Conservation (phyloP, 164 flowering plant genomes). For the Vitis rotundifolia region DNA sequence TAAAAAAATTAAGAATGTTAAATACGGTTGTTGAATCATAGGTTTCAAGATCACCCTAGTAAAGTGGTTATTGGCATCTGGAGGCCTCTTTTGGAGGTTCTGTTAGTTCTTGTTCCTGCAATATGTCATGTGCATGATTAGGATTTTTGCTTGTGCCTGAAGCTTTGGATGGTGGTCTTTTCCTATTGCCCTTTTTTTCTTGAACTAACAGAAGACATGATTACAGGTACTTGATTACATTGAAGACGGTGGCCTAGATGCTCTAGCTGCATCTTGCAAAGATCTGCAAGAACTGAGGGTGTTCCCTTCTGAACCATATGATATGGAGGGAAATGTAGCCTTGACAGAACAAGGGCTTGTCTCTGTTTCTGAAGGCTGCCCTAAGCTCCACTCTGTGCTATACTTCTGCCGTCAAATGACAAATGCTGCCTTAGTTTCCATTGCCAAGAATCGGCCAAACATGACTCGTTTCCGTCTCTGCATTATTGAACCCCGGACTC, state of each 20-base stretch:
- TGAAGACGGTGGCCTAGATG: conserved; percentile 76
- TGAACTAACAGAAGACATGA: conserved; percentile 16
- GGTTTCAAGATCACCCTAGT: neutral
- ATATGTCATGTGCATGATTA: neutral
- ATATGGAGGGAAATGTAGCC: conserved; percentile 44
- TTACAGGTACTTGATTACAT: conserved; percentile 80
- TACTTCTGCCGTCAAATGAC: conserved; percentile 92
- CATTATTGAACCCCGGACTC: conserved; percentile 73
- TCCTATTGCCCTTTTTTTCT: neutral
- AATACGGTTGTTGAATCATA: neutral
- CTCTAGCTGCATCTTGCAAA: conserved; percentile 65
- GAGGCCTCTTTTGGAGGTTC: neutral
- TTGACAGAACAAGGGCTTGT: conserved; percentile 83
- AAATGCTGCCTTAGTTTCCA: conserved; percentile 70
- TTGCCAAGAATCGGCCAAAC: conserved; percentile 71
- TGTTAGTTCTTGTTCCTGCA: neutral
- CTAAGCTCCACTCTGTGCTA: conserved; percentile 78
- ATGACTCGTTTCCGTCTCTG: conserved; percentile 84
- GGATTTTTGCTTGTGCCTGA: neutral
- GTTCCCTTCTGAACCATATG: conserved; percentile 81
- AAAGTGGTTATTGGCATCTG: neutral
- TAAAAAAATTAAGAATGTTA: neutral
- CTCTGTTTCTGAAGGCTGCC: conserved; percentile 74
- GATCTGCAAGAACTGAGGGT: conserved; percentile 72
- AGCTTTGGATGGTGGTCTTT: neutral